These are phyloP conservation scores for Babesia microti DNA, from an alignment of 169 alveolate genomes.

Conservation along the genomic window DNA sequence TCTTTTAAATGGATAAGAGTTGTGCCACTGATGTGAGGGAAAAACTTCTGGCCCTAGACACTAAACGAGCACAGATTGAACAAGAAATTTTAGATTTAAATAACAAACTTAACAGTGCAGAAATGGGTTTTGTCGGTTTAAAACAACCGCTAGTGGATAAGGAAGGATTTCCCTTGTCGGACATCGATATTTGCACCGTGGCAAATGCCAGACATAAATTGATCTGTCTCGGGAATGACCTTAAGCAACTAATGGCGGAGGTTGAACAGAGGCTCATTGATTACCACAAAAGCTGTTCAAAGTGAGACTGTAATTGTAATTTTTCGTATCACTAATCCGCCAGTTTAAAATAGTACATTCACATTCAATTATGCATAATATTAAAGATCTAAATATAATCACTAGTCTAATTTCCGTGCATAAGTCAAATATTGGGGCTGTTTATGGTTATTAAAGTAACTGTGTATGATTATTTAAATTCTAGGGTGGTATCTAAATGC, in stretches of 20 bases:
- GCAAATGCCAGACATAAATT: constrained; percentile 53
- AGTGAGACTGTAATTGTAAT: too few species aligned
- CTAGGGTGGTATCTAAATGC: too few species aligned
- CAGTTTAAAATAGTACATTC: too few species aligned
- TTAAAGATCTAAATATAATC: too few species aligned
- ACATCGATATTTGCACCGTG: constrained; percentile 52
- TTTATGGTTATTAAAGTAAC: too few species aligned
- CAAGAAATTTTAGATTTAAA: constrained; percentile 47
- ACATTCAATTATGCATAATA: too few species aligned
- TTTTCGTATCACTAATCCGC: too few species aligned
- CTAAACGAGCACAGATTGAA: constrained; percentile 44
- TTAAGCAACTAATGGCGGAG: constrained; percentile 12
- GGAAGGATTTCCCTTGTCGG: constrained; percentile 54
- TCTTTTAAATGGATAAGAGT: constrained; percentile 4
- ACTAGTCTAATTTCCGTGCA: too few species aligned
- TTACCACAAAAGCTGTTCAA: constrained; percentile 6
- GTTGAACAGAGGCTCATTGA: constrained; percentile 19
- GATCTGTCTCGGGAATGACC: constrained; percentile 47
- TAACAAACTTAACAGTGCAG: constrained; percentile 46
- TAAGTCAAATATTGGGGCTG: too few species aligned
- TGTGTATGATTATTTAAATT: too few species aligned
- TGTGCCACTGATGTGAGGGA: background rate
- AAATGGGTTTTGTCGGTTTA: constrained; percentile 51
- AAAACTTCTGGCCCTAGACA: constrained; percentile 18
- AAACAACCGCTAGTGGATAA: constrained; percentile 45